Evolutionary conservation across 768 basidiomycete genomes (phyloP).

Genomic region (Macrolepiota dolichaula): DNA sequence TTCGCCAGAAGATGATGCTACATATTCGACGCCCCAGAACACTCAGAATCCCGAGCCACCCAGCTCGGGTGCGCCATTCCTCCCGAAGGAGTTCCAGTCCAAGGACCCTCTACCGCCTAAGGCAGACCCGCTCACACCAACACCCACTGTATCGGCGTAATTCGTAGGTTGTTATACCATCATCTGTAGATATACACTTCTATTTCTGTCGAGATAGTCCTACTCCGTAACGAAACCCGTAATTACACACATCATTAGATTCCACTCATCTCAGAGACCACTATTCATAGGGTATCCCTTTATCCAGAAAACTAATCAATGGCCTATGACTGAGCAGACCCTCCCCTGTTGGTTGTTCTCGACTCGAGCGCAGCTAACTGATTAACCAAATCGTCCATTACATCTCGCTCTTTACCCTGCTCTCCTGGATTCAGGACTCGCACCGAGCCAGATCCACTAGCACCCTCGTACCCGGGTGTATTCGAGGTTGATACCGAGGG

Average conservation of each 20-base stretch:
- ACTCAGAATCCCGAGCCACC: constrained; percentile 62
- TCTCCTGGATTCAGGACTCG: neutral
- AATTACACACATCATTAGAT: no score
- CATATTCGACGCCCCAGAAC: constrained; percentile 41
- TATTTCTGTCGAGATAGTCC: no score
- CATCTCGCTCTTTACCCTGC: constrained; percentile 38
- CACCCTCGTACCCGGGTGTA: constrained; percentile 10
- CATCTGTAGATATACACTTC: neutral
- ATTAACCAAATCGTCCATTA: constrained; percentile 83
- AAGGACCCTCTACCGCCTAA: constrained; percentile 37
- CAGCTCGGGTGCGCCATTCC: constrained; percentile 44
- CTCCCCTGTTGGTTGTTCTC: neutral
- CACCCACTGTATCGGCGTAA: constrained; percentile 16
- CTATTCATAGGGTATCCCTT: no score
- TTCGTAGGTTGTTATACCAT: neutral
- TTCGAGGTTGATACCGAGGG: neutral
- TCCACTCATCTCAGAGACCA: no score
- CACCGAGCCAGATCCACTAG: neutral
- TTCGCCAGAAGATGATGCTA: neutral
- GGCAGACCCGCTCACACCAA: constrained; percentile 44
- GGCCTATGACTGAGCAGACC: neutral
- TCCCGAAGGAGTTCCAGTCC: constrained; percentile 34
- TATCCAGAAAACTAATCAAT: no score
- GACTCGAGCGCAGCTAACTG: constrained; percentile 68
- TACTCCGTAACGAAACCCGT: no score